phyloP scores from a whole-genome alignment of 140 eudicot species.

The Bidens hawaiensis region DNA sequence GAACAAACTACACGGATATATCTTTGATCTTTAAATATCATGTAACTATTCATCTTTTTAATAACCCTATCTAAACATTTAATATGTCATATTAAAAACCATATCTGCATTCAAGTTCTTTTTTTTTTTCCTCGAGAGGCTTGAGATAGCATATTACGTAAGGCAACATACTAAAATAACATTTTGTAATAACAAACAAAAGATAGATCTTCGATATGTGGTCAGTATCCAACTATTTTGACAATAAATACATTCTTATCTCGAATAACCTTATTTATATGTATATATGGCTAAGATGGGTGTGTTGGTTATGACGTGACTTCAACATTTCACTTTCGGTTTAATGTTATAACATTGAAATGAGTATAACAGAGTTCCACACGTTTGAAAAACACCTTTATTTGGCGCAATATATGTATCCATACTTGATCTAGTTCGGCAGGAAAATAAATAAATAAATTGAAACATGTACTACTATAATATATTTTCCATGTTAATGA shows the following conservation, averaged over 20 bases:
- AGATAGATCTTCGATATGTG: too few relatives aligned
- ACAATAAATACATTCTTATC: constrained; percentile 23
- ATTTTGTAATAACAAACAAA: neutral
- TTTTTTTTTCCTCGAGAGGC: neutral
- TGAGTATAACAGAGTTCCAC: neutral
- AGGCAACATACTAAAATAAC: neutral
- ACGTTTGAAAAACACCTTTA: neutral
- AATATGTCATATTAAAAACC: neutral
- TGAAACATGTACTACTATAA: too few relatives aligned
- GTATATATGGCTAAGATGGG: too few relatives aligned
- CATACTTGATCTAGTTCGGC: too few relatives aligned
- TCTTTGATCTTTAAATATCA: too few relatives aligned
- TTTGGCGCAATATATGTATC: neutral
- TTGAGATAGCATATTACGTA: neutral
- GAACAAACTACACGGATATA: neutral
- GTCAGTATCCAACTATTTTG: neutral
- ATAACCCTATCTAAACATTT: neutral
- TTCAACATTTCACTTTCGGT: constrained; percentile 16
- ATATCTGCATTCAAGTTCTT: neutral
- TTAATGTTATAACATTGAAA: neutral
- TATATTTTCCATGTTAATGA: too few relatives aligned
- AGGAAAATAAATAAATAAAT: too few relatives aligned
- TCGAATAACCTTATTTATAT: neutral
- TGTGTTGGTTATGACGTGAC: neutral
- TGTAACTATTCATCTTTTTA: neutral